Percentiles rank a stretch among this genome's conserved stretches.
These are phyloP conservation scores for Trametes coccinea DNA, from an alignment of 768 basidiomycete species.

Conservation along the genomic window DNA sequence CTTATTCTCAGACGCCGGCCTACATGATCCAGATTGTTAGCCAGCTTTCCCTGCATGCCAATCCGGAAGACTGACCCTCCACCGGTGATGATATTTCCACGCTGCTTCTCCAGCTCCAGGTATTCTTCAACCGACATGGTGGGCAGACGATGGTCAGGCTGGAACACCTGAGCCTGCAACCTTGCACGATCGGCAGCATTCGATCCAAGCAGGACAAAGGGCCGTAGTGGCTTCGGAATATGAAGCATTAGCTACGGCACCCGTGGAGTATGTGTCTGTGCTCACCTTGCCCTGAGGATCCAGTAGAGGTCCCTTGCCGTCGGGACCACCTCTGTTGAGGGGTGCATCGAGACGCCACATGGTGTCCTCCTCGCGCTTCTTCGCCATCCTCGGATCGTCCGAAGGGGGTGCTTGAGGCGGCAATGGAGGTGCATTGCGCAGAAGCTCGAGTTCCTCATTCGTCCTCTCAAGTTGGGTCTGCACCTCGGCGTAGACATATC, in stretches of 20 bases:
- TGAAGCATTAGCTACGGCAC: background rate
- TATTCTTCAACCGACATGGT: slow-evolving; percentile 98
- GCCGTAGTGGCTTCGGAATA: slow-evolving; percentile 67
- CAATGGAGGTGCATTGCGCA: slow-evolving; percentile 55
- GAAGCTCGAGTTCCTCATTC: slow-evolving; percentile 70
- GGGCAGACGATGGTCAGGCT: slow-evolving; percentile 79
- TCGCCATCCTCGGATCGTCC: slow-evolving; percentile 41
- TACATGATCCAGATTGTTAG: background rate
- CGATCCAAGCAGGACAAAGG: slow-evolving; percentile 90
- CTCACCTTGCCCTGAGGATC: slow-evolving; percentile 77
- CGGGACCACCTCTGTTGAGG: slow-evolving; percentile 31
- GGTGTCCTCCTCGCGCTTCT: slow-evolving; percentile 46
- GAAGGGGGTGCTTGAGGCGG: slow-evolving; percentile 29
- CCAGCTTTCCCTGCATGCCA: background rate
- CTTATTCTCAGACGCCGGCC: slow-evolving; percentile 62
- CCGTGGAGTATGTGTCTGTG: background rate
- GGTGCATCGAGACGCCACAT: slow-evolving; percentile 77
- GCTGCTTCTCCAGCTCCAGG: slow-evolving; percentile 76
- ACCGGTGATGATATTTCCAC: slow-evolving; percentile 85
- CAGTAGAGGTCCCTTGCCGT: slow-evolving; percentile 63
- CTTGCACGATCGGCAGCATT: slow-evolving; percentile 65
- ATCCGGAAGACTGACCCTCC: slow-evolving; percentile 65
- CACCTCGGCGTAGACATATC: slow-evolving; percentile 70
- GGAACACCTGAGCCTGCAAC: slow-evolving; percentile 80
- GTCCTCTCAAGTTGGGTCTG: slow-evolving; percentile 66